Conservation (phyloP, 1,139 yeast species). For the Wickerhamomyces sp. region DNA sequence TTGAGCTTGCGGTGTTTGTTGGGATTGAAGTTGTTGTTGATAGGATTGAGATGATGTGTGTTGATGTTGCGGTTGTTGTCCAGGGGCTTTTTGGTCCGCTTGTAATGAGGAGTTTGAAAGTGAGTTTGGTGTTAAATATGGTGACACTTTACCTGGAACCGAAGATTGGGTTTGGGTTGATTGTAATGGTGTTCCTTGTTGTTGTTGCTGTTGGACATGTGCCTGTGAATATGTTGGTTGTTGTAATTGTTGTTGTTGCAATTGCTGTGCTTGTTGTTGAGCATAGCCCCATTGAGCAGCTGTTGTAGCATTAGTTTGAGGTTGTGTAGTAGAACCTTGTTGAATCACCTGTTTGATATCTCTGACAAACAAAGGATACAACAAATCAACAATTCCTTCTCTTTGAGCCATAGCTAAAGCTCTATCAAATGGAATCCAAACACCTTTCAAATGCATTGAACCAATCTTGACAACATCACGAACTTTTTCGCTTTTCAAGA, state of each 20-base stretch:
- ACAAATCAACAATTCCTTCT: slow-evolving; percentile 79
- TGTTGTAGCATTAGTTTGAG: slow-evolving; percentile 17
- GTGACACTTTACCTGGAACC: slow-evolving; percentile 12
- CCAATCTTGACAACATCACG: slow-evolving; percentile 95
- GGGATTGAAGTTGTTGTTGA: slow-evolving; percentile 5
- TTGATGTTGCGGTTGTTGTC: not conserved
- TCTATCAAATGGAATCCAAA: slow-evolving; percentile 95
- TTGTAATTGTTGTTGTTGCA: slow-evolving; percentile 15
- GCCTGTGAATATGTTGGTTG: slow-evolving; percentile 6
- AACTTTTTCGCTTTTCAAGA: slow-evolving; percentile 80
- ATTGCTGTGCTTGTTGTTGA: slow-evolving; percentile 5
- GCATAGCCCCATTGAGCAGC: slow-evolving; percentile 7
- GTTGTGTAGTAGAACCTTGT: slow-evolving; percentile 28
- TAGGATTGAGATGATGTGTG: slow-evolving; percentile 1
- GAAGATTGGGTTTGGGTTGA: slow-evolving; percentile 8
- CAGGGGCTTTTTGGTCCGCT: slow-evolving; percentile 7
- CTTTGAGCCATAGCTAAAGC: slow-evolving; percentile 88
- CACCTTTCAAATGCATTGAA: slow-evolving; percentile 95
- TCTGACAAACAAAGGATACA: slow-evolving; percentile 84
- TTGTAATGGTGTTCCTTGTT: slow-evolving; percentile 6
- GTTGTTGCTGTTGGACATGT: slow-evolving; percentile 7
- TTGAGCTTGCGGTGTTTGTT: slow-evolving; percentile 19
- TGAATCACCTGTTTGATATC: slow-evolving; percentile 72
- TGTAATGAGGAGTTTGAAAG: slow-evolving; percentile 13
- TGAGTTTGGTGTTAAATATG: slow-evolving; percentile 21